Base-by-base conservation (phyloP, 306 rosid genomes). In the Citrullus colocynthis region DNA sequence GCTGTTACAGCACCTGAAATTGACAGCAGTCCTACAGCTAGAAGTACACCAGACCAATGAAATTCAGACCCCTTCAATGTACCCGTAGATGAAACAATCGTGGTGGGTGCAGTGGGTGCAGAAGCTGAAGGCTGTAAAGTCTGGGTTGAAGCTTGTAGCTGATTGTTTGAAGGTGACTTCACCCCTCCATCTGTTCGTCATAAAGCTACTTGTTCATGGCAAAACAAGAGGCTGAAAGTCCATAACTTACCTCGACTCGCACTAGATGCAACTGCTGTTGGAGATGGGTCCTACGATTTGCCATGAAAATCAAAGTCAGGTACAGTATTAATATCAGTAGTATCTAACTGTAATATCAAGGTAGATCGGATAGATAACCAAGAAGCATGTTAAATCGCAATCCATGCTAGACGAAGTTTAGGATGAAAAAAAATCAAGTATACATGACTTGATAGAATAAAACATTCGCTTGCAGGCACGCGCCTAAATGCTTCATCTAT, bases 401-500 rank as follows among this genome's bases (percentile, higher is more conserved):
- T 4, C 30, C 66, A 30, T 28, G 66, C 7, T 28, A 60, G 39
- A 60, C 14, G 39, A 20, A 60, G 66, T 24, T 60, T 60, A 9
- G 57, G 57, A 52, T 15, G 64, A 60, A 28, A 60, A 24, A 24
- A 28, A 28, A 60, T 60, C 37, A 13, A 24, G 66, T 34, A 60
- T 11, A 59, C 28, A 6, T 60, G 66, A 60, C 4, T 18, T 57
- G 11, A 18, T 57, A n/a, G 66, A 60, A 60, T 60, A 60, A 60
- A 28, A 28, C 39, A 36, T 36, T 36, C 6, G 39, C 39, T 36
- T 36, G 4, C 39, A 36, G 39, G 39, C 39, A 36, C 39, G 6
- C 6, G 39, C 39, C 57, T 93, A 85, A 93, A 91, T 34, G 98
- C 96, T 85, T 93, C 96, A 72, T 93, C 98, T 65, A 91, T 93